Evolutionary conservation across 2,329 filamentous ascomycete genomes (phyloP), one percentile per base, ranked within the genome.

Genomic region (Pyricularia pennisetigena): DNA sequence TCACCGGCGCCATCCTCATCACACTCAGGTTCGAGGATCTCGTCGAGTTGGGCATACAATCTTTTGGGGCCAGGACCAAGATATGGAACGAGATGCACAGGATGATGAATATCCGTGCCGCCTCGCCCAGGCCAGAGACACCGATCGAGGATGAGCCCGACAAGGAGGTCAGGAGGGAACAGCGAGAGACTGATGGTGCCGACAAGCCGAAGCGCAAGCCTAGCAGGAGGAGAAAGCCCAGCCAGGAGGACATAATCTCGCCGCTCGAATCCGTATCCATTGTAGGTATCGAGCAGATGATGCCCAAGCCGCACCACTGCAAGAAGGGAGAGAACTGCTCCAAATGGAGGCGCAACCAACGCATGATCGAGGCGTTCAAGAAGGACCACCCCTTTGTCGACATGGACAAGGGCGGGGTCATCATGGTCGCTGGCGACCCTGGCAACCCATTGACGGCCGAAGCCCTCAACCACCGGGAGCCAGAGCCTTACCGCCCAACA

Each of bases 21-120:
- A 93, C 94, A n/a, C 82, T 99, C 62, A 93, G 97, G 75, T 94
- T 94, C 72, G 93, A 97, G 71, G 94, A 95, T 73, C 81, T 95
- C 68, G 90, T 90, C 76, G 92, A 95, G 78, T 84, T 95, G 23
- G 89, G 89, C 72, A 94, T 95, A 68, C 83, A 86, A 69, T 94
- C 92, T 1, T 94, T 95, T 75, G 92, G 92, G 62, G 90, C 94
- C 73, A 84, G 92, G 70, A 92, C 90, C 72, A 88, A 88, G 74
- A 81, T 94, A 16, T 95, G 92, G 92, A 88, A 90, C 73, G 88
- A 93, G 75, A 92, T 95, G 69, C 88, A 91, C 76, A 80, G 84
- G 30, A 83, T 95, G 68, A 85, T 88, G 73, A 84, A 87, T 71
- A 83, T 81, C 74, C 81, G 79, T 66, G 81, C 82, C 64, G 75